These are phyloP conservation scores for Endocarpon pusillum DNA, from an alignment of 495 filamentous ascomycete genomes.

Conservation along the genomic window DNA sequence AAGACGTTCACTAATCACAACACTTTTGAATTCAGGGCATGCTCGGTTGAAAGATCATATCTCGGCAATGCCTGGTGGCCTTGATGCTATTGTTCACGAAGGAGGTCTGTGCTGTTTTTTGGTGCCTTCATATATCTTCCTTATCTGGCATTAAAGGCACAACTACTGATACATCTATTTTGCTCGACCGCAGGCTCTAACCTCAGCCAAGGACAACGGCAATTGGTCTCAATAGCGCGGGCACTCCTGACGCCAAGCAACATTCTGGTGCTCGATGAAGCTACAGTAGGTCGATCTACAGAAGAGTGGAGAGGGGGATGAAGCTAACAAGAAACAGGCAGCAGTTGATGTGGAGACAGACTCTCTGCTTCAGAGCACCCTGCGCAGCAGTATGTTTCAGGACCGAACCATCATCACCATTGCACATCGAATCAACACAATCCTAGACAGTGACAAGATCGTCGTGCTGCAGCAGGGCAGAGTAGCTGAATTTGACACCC, in stretches of 20 bases:
- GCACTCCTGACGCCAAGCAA: conserved; percentile 90
- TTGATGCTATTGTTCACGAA: conserved; percentile 86
- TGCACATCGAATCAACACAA: conserved; percentile 93
- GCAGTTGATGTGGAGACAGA: conserved; percentile 93
- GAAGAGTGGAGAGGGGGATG: no score
- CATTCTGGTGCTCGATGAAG: conserved; percentile 93
- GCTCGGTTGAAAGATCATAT: conserved; percentile 87
- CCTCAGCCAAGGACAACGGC: conserved; percentile 51
- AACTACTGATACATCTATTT: no score
- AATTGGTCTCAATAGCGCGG: conserved; percentile 81
- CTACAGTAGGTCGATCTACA: conserved; percentile 38
- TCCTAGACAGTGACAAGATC: conserved; percentile 81
- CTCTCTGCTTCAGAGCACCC: conserved; percentile 49
- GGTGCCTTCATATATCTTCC: no score
- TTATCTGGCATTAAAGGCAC: no score
- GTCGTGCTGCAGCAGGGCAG: conserved; percentile 63
- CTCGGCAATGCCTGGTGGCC: conserved; percentile 66
- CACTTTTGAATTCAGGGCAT: conserved; percentile 60
- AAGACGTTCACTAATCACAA: background rate
- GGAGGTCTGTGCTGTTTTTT: conserved; percentile 49
- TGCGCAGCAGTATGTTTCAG: conserved; percentile 46
- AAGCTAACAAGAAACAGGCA: conserved; percentile 31
- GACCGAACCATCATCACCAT: conserved; percentile 96
- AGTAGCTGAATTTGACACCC: conserved; percentile 44
- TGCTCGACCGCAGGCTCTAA: conserved; percentile 32